phyloP scores from a whole-genome alignment of 2,329 filamentous ascomycete genomes.

The Epichloe typhina region DNA sequence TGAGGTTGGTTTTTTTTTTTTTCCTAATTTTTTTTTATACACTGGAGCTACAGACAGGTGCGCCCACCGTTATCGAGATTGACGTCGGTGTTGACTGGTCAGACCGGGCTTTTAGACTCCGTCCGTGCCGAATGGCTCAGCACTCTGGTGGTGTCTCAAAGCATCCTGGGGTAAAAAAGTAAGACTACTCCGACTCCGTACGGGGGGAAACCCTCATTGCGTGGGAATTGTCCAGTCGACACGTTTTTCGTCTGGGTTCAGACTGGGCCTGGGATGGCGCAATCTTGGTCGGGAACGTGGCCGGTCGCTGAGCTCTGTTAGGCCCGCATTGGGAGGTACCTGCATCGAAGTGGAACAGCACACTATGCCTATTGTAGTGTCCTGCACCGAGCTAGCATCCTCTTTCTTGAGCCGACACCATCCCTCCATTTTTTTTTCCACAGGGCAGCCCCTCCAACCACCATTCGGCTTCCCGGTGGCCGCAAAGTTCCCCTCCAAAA shows the following conservation, averaged over 20 bases:
- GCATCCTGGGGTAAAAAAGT: neutral
- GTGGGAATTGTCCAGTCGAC: neutral
- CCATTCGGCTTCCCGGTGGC: neutral
- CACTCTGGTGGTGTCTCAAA: neutral
- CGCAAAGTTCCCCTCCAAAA: neutral
- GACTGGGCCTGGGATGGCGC: conserved; percentile 3
- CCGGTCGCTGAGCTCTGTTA: neutral
- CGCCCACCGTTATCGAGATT: neutral
- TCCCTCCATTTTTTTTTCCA: neutral
- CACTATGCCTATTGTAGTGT: neutral
- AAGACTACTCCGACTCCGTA: neutral
- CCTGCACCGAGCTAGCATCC: neutral
- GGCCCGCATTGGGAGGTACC: conserved; percentile 2
- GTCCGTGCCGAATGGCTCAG: neutral
- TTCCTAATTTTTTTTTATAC: neutral
- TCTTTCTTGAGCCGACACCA: neutral
- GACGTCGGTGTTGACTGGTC: neutral
- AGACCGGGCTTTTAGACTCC: neutral
- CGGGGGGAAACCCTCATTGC: neutral
- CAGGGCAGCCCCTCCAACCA: conserved; percentile 4
- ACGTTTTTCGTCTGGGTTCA: neutral
- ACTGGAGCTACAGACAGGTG: neutral
- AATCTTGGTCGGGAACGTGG: neutral
- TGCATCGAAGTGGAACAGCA: neutral
- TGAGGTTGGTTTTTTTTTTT: no score